Conservation (phyloP, 2,329 filamentous ascomycete species). For the Colletotrichum spinosum region DNA sequence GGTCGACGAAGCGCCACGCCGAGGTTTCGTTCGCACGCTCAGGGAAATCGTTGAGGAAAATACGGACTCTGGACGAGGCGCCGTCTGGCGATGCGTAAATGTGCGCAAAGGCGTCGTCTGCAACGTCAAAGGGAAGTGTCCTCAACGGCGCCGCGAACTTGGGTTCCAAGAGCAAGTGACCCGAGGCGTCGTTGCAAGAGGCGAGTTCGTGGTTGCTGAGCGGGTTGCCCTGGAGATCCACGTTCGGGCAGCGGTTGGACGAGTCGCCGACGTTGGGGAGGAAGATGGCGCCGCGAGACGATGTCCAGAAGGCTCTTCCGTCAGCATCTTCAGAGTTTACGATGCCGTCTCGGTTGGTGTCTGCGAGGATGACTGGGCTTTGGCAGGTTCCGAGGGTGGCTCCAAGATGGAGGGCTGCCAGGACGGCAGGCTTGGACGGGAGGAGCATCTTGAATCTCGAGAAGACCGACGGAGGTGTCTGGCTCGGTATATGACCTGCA, state of each 20-base stretch:
- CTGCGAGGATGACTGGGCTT: slow-evolving; percentile 44
- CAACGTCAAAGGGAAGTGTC: slow-evolving; percentile 44
- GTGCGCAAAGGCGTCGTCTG: slow-evolving; percentile 34
- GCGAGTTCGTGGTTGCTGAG: slow-evolving; percentile 43
- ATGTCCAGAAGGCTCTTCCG: slow-evolving; percentile 43
- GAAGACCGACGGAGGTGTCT: rapidly evolving
- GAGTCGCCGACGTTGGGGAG: slow-evolving; percentile 51
- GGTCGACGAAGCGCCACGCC: slow-evolving; percentile 44
- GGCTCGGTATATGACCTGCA: not conserved
- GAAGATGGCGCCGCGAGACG: slow-evolving; percentile 46
- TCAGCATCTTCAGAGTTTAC: slow-evolving; percentile 44
- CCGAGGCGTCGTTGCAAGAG: slow-evolving; percentile 50
- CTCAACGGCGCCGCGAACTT: slow-evolving; percentile 47
- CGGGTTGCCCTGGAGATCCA: slow-evolving; percentile 27
- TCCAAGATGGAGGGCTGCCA: slow-evolving; percentile 12
- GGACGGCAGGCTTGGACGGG: not conserved
- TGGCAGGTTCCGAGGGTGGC: not conserved
- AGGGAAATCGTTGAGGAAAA: slow-evolving; percentile 41
- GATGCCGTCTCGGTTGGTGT: slow-evolving; percentile 51
- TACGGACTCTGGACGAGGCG: slow-evolving; percentile 41
- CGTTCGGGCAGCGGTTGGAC: slow-evolving; percentile 43
- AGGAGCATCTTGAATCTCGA: not conserved
- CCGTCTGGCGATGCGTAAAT: slow-evolving; percentile 35
- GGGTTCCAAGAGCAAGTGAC: slow-evolving; percentile 46
- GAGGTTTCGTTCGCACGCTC: slow-evolving; percentile 1